Evolutionary conservation across 2,329 filamentous ascomycete species (phyloP), one percentile per base, ranked within the genome.

Genomic region (Fusarium musae): DNA sequence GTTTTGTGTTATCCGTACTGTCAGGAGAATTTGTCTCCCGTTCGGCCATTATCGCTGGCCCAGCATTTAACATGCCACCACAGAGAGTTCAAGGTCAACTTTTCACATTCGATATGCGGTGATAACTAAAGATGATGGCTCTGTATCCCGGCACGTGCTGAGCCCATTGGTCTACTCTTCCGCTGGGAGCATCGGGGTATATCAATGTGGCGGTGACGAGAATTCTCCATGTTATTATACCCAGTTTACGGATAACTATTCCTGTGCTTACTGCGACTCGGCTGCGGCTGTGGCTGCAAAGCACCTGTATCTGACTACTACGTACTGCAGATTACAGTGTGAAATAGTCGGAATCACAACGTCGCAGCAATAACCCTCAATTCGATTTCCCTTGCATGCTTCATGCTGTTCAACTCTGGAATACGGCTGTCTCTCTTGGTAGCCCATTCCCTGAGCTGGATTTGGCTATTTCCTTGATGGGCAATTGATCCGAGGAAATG

Each of bases 161-260:
- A 39, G 52, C 50, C 53, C 59, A 73, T 76, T 77, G 75, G 75
- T 56, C 42, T 63, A 66, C 59, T 70, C 30, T 73, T 65, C 63
- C 56, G 54, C 59, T 39, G 58, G 60, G 26, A 59, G 53, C 50
- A 42, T 64, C 60, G 32, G 34, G 36, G 52, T 39, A 44, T 26
- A 52, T 23, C 47, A 44, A 43, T 37, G 53, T 59, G 60, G 54
- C 66, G 54, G 54, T 49, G 60, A 66, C 68, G 42, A 44, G 46
- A 46, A 60, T 63, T 66, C 64, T 43, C 63, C 39, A 58, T 63
- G 39, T 28, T 66, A 46, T 43, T 44, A 66, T 53, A 56, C 49
- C 42, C 40, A 43, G 42, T 65, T 56, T 39, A 39, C 37, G 9
- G 17, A 11, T 39, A 26, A 26, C 26, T 26, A 65, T 58, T 49